These are phyloP conservation scores for Melanomma pulvis-pyrius DNA, from an alignment of 495 filamentous ascomycete genomes.

Conservation along the genomic window DNA sequence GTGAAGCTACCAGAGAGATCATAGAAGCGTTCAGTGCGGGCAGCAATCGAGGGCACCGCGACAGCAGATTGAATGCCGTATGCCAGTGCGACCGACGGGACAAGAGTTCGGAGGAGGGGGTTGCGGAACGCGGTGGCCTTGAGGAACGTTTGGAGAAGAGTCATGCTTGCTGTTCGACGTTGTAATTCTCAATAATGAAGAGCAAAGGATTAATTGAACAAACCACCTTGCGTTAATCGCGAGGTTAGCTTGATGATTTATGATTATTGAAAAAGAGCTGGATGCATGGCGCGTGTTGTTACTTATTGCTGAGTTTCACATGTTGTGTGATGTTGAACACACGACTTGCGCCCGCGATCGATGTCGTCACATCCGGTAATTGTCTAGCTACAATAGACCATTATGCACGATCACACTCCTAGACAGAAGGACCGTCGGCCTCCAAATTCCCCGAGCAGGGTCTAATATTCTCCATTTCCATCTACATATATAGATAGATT, in stretches of 20 bases:
- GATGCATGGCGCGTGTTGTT: neutral
- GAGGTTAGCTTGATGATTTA: neutral
- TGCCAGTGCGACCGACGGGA: conserved; percentile 60
- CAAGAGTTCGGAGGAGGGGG: conserved; percentile 61
- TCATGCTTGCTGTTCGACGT: conserved; percentile 15
- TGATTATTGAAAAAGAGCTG: neutral
- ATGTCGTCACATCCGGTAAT: conserved; percentile 17
- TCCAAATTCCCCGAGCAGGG: no score
- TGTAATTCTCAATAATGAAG: no score
- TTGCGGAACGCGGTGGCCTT: conserved; percentile 58
- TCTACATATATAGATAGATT: no score
- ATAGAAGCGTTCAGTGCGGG: conserved; percentile 64
- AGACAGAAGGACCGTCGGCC: no score
- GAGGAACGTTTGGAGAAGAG: conserved; percentile 48
- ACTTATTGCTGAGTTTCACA: neutral
- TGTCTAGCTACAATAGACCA: neutral
- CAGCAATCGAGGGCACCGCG: conserved; percentile 61
- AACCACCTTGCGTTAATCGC: neutral
- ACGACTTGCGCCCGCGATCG: conserved; percentile 15
- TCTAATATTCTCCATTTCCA: no score
- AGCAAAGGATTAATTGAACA: neutral
- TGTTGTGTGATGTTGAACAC: neutral
- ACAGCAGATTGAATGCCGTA: conserved; percentile 59
- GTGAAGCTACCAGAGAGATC: conserved; percentile 66
- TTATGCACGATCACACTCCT: no score